Evolutionary conservation across 1,284 basidiomycete genomes (phyloP).

Genomic region (Apiotrichum porosum): DNA sequence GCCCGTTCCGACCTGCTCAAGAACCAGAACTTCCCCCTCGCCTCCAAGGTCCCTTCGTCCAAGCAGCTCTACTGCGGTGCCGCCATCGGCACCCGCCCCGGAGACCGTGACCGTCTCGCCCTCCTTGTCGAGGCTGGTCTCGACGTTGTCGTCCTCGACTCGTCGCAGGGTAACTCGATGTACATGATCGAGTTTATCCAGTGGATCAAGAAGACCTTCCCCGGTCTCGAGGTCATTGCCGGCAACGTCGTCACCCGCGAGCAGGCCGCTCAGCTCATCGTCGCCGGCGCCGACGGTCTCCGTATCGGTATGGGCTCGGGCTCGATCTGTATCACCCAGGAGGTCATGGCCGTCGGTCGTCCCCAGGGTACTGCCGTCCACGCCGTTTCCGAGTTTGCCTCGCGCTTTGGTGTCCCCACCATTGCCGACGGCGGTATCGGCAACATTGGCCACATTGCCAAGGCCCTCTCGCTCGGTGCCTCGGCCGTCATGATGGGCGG

Average conservation of each 20-base stretch:
- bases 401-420: constrained; percentile 85
- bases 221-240: constrained; percentile 84
- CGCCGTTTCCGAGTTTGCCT: constrained; percentile 89
- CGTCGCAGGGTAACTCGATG: constrained; percentile 91
- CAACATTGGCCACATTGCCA: constrained; percentile 97
- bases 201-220: constrained; percentile 86
- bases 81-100: constrained; percentile 89
- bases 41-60: constrained; percentile 82
- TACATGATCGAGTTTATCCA: constrained; percentile 93
- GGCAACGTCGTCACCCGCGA: constrained; percentile 98
- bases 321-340: constrained; percentile 98
- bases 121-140: constrained; percentile 90
- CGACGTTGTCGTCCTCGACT: constrained; percentile 93
- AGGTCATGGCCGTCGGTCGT: constrained; percentile 99
- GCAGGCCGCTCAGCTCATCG: constrained; percentile 90
- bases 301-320: constrained; percentile 97
- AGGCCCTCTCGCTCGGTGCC: constrained; percentile 89
- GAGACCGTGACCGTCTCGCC: constrained; percentile 77
- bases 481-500: constrained; percentile 99
- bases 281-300: constrained; percentile 88
- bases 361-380: constrained; percentile 97
- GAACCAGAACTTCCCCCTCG: constrained; percentile 94
- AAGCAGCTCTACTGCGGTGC: constrained; percentile 98
- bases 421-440: constrained; percentile 96
- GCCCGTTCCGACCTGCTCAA: constrained; percentile 96